These are phyloP conservation scores for Rhynchosporium secalis DNA, from an alignment of 2,329 filamentous ascomycete genomes.

Conservation along the genomic window DNA sequence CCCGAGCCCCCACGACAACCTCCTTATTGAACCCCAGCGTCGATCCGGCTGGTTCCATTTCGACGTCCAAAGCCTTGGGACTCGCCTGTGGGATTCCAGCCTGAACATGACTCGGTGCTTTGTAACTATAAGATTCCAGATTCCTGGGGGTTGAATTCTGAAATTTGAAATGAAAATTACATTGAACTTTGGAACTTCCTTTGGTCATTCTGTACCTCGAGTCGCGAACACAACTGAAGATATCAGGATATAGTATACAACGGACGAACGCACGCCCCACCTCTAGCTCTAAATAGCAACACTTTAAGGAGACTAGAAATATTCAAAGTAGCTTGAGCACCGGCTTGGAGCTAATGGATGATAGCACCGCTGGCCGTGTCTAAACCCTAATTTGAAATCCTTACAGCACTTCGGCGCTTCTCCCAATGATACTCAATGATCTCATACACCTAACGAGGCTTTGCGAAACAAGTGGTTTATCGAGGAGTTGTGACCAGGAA, in stretches of 20 bases:
- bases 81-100: not conserved
- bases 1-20: slow-evolving; percentile 2
- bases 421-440: too few relatives aligned
- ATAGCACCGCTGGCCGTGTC: not conserved
- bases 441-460: too few relatives aligned
- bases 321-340: not conserved
- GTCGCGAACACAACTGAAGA: not conserved
- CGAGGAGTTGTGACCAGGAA: not conserved
- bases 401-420: too few relatives aligned
- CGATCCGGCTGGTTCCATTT: slow-evolving; percentile 19
- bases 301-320: not conserved
- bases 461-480: not conserved
- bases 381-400: too few relatives aligned
- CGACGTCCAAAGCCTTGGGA: slow-evolving; percentile 15
- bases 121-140: not conserved
- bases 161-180: slow-evolving; percentile 5
- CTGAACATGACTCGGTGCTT: slow-evolving; percentile 15
- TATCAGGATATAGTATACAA: not conserved
- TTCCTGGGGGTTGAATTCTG: not conserved
- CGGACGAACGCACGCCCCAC: not conserved
- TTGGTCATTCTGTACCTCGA: not conserved
- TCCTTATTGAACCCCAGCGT: slow-evolving; percentile 13
- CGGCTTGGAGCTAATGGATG: not conserved
- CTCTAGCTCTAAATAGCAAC: not conserved
- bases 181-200: not conserved